Conservation (phyloP, 345 rosid genomes). For the Excoecaria agallocha region DNA sequence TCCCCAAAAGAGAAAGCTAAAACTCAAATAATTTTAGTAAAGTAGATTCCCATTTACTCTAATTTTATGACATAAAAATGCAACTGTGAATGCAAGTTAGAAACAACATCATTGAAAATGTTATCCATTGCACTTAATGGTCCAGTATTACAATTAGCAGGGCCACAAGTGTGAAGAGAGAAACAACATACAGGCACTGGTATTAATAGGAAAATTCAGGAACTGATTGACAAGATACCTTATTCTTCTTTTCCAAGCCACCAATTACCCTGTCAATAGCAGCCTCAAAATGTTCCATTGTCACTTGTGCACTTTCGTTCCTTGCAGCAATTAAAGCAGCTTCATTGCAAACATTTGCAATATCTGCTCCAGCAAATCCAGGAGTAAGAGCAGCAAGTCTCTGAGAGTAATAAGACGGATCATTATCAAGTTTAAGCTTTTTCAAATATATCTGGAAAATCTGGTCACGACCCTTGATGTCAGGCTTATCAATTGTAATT, state of each 20-base stretch:
- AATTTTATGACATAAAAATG: not conserved
- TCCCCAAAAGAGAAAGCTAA: not conserved
- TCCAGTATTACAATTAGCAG: not conserved
- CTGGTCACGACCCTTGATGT: conserved; percentile 87
- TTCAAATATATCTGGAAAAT: conserved; percentile 78
- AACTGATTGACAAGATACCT: conserved; percentile 39
- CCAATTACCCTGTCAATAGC: conserved; percentile 96
- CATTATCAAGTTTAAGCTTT: conserved; percentile 77
- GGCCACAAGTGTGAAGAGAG: not conserved
- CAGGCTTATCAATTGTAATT: conserved; percentile 85
- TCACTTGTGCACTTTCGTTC: conserved; percentile 46
- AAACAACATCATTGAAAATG: not conserved
- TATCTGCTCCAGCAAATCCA: conserved; percentile 97
- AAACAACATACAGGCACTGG: not conserved
- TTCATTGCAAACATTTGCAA: conserved; percentile 93
- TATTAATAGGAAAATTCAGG: not conserved
- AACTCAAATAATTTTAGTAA: not conserved
- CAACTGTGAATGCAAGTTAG: not conserved
- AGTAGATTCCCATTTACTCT: not conserved
- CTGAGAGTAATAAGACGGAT: conserved; percentile 75
- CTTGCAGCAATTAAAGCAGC: conserved; percentile 95
- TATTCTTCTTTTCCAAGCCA: conserved; percentile 96
- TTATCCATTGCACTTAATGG: not conserved
- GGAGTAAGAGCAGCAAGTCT: conserved; percentile 95
- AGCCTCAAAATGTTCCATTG: conserved; percentile 84